These are phyloP conservation scores for Abortiporus biennis DNA, from an alignment of 1,284 basidiomycete genomes.

Conservation along the genomic window DNA sequence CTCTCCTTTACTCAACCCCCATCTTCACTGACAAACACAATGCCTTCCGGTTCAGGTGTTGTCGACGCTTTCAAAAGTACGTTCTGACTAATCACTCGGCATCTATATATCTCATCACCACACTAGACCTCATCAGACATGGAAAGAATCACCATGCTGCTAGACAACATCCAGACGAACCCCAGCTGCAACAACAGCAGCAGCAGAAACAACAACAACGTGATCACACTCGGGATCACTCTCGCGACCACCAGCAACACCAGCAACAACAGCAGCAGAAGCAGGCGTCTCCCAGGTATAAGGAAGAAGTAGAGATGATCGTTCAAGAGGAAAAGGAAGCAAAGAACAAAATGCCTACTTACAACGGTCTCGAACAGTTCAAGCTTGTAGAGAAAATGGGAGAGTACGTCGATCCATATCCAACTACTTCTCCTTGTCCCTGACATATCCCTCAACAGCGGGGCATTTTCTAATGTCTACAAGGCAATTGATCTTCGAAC, in stretches of 20 bases:
- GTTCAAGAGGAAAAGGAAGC: slow-evolving; percentile 75
- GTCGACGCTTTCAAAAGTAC: slow-evolving; percentile 30
- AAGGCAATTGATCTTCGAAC: slow-evolving; percentile 80
- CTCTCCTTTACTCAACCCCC: slow-evolving; percentile 8
- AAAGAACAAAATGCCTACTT: slow-evolving; percentile 73
- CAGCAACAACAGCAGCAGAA: slow-evolving; percentile 27
- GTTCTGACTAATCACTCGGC: slow-evolving; percentile 9
- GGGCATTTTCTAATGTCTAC: slow-evolving; percentile 98
- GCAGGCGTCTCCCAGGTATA: slow-evolving; percentile 28
- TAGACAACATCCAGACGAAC: slow-evolving; percentile 26
- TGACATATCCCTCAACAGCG: slow-evolving; percentile 38
- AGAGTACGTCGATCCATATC: slow-evolving; percentile 55
- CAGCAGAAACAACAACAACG: slow-evolving; percentile 23
- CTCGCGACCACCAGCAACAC: slow-evolving; percentile 15
- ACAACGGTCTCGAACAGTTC: slow-evolving; percentile 84
- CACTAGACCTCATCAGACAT: slow-evolving; percentile 79
- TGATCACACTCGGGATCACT: slow-evolving; percentile 22
- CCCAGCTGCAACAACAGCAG: slow-evolving; percentile 24
- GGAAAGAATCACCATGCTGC: slow-evolving; percentile 63
- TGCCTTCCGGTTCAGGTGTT: slow-evolving; percentile 28
- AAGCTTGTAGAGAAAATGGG: slow-evolving; percentile 90
- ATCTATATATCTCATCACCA: slow-evolving; percentile 7
- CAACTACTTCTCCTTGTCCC: not conserved
- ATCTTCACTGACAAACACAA: slow-evolving; percentile 10
- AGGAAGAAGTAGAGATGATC: slow-evolving; percentile 66